These are phyloP conservation scores for Fraxinus sp. DNA, from an alignment of 305 asterid species.

Conservation along the genomic window DNA sequence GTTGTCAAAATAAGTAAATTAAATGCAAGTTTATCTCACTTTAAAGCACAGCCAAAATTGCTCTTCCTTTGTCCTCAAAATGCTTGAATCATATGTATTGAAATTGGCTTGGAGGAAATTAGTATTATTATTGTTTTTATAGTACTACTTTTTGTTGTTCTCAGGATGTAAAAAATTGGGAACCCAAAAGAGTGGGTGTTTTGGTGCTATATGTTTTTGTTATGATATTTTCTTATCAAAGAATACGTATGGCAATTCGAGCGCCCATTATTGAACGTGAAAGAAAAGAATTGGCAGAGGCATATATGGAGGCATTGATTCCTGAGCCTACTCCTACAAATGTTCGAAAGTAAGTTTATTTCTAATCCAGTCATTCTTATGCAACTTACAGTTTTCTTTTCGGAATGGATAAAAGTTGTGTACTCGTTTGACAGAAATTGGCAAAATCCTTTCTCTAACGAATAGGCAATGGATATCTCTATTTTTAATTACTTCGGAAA, in stretches of 20 bases:
- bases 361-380: slow-evolving; percentile 14
- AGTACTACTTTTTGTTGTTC: slow-evolving; percentile 18
- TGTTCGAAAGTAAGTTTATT: slow-evolving; percentile 60
- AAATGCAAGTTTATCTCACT: neutral
- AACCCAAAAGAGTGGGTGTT: slow-evolving; percentile 67
- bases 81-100: neutral
- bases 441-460: slow-evolving; percentile 12
- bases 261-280: slow-evolving; percentile 76
- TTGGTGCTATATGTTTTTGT: slow-evolving; percentile 58
- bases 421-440: neutral
- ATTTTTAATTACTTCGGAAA: slow-evolving; percentile 5
- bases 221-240: slow-evolving; percentile 54
- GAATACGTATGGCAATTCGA: slow-evolving; percentile 60
- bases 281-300: slow-evolving; percentile 71
- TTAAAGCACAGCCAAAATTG: neutral
- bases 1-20: neutral
- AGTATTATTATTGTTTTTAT: neutral
- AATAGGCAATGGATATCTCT: slow-evolving; percentile 5
- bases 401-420: slow-evolving; percentile 13
- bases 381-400: slow-evolving; percentile 7
- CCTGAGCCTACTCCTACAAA: slow-evolving; percentile 93
- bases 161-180: slow-evolving; percentile 89
- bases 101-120: neutral
- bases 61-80: neutral
- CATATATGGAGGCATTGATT: slow-evolving; percentile 90